Percentiles rank a stretch among this genome's conserved stretches.
Conservation (phyloP, 805 yeast species). For the Kodamaea kaohsiungensis region DNA sequence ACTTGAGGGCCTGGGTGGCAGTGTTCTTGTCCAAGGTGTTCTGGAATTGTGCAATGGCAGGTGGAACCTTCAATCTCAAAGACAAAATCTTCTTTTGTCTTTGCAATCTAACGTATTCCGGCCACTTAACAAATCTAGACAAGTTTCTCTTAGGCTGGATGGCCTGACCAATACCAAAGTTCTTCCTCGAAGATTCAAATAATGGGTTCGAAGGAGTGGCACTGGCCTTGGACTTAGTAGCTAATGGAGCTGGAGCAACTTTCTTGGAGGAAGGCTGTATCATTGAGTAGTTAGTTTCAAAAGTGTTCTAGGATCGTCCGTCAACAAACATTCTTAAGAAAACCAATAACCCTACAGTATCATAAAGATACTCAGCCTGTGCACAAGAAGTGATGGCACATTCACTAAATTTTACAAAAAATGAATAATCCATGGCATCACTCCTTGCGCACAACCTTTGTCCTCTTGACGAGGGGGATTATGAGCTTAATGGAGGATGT, state of each 20-base stretch:
- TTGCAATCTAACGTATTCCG: conserved; percentile 96
- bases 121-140: conserved; percentile 98
- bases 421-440: conserved; percentile 14
- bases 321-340: conserved; percentile 17
- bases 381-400: conserved; percentile 23
- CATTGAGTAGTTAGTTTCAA: conserved; percentile 20
- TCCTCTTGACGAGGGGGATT: conserved; percentile 7
- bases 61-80: conserved; percentile 98
- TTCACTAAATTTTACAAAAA: conserved; percentile 10
- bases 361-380: conserved; percentile 27
- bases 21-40: conserved; percentile 97
- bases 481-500: conserved; percentile 19
- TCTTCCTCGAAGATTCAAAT: conserved; percentile 75
- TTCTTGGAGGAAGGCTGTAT: conserved; percentile 33
- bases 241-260: conserved; percentile 50
- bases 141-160: conserved; percentile 96
- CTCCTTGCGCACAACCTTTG: conserved; percentile 19
- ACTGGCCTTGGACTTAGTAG: conserved; percentile 33
- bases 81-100: conserved; percentile 97
- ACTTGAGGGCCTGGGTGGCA: conserved; percentile 94
- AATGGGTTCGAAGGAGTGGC: conserved; percentile 33
- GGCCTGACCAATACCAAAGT: conserved; percentile 95
- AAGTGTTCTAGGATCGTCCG: conserved; percentile 13
- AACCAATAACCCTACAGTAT: conserved; percentile 24
- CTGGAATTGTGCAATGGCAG: conserved; percentile 96